These are phyloP conservation scores for Tillandsia leiboldiana DNA, from an alignment of 176 grass and related monocot genomes.

Conservation along the genomic window DNA sequence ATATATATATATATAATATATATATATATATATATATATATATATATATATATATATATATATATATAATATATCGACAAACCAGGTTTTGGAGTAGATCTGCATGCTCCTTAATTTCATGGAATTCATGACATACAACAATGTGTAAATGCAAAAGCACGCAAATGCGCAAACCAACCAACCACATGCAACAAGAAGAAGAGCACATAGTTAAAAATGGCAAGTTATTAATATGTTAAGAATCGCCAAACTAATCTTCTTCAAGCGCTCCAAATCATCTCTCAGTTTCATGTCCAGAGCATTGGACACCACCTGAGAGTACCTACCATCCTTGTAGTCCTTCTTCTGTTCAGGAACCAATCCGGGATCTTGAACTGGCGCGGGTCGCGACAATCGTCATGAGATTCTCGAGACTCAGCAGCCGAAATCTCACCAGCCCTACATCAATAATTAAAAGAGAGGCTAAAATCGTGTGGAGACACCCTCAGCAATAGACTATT, in stretches of 20 bases:
- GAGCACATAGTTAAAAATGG: neutral
- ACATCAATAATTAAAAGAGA: neutral
- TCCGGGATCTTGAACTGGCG: conserved; percentile 77
- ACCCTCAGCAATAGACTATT: neutral
- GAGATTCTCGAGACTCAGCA: conserved; percentile 59
- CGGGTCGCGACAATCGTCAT: conserved; percentile 62
- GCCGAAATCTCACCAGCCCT: conserved; percentile 61
- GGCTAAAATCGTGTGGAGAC: neutral
- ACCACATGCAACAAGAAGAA: neutral
- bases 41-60: too few species aligned
- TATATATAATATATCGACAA: too few species aligned
- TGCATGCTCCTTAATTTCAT: too few species aligned
- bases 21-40: too few species aligned
- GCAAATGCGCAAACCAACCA: too few species aligned
- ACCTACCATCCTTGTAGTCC: conserved; percentile 88
- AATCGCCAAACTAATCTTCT: conserved; percentile 77
- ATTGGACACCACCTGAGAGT: conserved; percentile 87
- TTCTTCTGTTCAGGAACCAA: conserved; percentile 97
- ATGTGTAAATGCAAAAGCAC: too few species aligned
- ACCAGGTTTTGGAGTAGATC: too few species aligned
- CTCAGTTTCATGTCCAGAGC: conserved; percentile 92
- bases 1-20: too few species aligned
- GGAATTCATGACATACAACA: too few species aligned
- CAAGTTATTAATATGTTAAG: neutral
- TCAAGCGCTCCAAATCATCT: conserved; percentile 86